phyloP scores from a whole-genome alignment of 2,329 filamentous ascomycete species.

The Tolypocladium ovalisporum region DNA sequence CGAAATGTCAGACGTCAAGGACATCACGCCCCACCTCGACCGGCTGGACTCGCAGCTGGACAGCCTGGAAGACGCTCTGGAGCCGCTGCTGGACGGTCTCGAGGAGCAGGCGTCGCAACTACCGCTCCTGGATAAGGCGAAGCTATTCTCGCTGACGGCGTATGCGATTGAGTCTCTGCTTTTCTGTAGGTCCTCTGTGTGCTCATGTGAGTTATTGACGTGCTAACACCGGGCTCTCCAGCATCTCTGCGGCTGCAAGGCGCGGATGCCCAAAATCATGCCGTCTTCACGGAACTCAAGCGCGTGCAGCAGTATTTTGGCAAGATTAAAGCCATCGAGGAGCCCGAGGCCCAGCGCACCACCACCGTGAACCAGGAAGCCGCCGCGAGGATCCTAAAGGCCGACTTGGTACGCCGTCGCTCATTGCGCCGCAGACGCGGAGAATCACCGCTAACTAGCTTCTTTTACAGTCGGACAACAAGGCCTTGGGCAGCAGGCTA shows the following conservation, averaged over 20 bases:
- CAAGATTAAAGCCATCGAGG: constrained; percentile 76
- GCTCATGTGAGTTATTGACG: background rate
- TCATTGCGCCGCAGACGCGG: background rate
- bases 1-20: constrained; percentile 31
- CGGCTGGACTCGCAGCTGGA: constrained; percentile 71
- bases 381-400: constrained; percentile 70
- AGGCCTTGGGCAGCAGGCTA: constrained; percentile 38
- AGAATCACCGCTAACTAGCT: constrained; percentile 3
- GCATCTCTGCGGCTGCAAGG: constrained; percentile 72
- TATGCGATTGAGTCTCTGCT: constrained; percentile 87
- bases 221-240: background rate
- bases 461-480: constrained; percentile 33
- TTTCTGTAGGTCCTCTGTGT: constrained; percentile 52
- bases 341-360: constrained; percentile 41
- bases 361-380: constrained; percentile 61
- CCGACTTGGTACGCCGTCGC: constrained; percentile 52
- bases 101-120: constrained; percentile 63
- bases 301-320: constrained; percentile 85
- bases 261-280: constrained; percentile 70
- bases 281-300: constrained; percentile 74
- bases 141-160: constrained; percentile 77
- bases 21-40: constrained; percentile 58
- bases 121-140: constrained; percentile 88
- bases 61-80: constrained; percentile 61
- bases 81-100: constrained; percentile 61